Percentiles rank a stretch among this genome's conserved stretches.
phyloP scores from a whole-genome alignment of 768 basidiomycete genomes.

The Suillus lakei region DNA sequence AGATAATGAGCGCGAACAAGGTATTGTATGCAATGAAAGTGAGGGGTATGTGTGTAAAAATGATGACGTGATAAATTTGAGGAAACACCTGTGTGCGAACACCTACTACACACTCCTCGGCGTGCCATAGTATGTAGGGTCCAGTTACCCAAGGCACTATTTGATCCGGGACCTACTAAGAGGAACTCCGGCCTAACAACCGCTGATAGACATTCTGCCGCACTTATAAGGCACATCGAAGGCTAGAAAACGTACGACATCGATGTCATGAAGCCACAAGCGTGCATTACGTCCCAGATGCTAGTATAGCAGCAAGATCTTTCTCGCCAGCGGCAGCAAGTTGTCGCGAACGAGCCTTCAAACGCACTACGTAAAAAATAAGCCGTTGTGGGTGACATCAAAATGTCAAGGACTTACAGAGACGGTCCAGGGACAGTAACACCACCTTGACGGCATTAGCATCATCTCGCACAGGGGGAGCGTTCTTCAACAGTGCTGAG shows the following conservation, averaged over 20 bases:
- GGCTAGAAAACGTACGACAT: conserved; percentile 7
- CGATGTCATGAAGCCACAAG: not conserved
- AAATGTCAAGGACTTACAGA: conserved; percentile 58
- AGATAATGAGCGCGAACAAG: conserved; percentile 8
- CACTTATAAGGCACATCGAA: conserved; percentile 7
- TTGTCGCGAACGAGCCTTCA: conserved; percentile 88
- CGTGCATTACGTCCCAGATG: conserved; percentile 32
- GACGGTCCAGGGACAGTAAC: conserved; percentile 89
- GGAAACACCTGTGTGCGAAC: conserved; percentile 14
- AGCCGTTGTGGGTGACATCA: conserved; percentile 19
- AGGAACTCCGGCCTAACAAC: not conserved
- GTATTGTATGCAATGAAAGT: conserved; percentile 25
- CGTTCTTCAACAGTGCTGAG: conserved; percentile 63
- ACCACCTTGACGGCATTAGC: conserved; percentile 77
- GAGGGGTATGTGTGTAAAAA: conserved; percentile 32
- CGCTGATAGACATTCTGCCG: not conserved
- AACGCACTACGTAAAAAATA: conserved; percentile 60
- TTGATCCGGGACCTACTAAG: not conserved
- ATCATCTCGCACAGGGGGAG: conserved; percentile 40
- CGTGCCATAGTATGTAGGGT: conserved; percentile 30
- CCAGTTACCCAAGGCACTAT: conserved; percentile 12
- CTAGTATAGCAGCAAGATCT: conserved; percentile 77
- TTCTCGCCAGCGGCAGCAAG: conserved; percentile 86
- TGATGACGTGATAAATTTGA: conserved; percentile 11
- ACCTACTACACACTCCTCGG: conserved; percentile 22